Evolutionary conservation across 192 early-diverging fungal genomes (phyloP).

Genomic region (Podila minutissima): DNA sequence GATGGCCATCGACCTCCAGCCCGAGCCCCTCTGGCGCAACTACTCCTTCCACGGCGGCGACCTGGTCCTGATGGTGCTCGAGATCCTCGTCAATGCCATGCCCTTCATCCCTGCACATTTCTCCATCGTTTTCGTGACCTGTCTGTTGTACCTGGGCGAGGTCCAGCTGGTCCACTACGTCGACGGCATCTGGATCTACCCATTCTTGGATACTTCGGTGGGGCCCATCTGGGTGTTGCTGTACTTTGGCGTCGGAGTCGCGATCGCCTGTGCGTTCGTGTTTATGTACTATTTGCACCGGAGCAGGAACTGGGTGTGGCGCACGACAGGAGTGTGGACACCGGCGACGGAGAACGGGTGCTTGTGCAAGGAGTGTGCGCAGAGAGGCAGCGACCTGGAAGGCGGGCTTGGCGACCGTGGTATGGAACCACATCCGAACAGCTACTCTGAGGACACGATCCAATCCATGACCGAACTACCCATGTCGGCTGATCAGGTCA

Average conservation of each 20-base stretch:
- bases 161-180: conserved; percentile 28
- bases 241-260: conserved; percentile 28
- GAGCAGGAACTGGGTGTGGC: conserved; percentile 6
- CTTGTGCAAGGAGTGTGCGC: too few relatives aligned
- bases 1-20: conserved; percentile 21
- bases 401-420: too few relatives aligned
- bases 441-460: neutral
- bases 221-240: conserved; percentile 28
- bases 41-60: conserved; percentile 48
- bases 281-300: conserved; percentile 32
- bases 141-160: conserved; percentile 31
- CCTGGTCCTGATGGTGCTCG: conserved; percentile 27
- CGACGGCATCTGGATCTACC: conserved; percentile 45
- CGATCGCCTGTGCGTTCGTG: conserved; percentile 22
- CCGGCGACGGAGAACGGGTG: neutral
- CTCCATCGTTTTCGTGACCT: conserved; percentile 14
- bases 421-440: too few relatives aligned
- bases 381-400: neutral
- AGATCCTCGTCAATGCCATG: conserved; percentile 38
- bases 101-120: conserved; percentile 37
- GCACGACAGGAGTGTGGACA: neutral
- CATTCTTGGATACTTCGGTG: conserved; percentile 28
- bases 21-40: conserved; percentile 27
- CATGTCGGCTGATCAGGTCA: neutral
- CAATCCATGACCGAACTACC: neutral